Evolutionary conservation across 352 stramenopile genomes (phyloP).

Genomic region (Blastocystis sp.): DNA sequence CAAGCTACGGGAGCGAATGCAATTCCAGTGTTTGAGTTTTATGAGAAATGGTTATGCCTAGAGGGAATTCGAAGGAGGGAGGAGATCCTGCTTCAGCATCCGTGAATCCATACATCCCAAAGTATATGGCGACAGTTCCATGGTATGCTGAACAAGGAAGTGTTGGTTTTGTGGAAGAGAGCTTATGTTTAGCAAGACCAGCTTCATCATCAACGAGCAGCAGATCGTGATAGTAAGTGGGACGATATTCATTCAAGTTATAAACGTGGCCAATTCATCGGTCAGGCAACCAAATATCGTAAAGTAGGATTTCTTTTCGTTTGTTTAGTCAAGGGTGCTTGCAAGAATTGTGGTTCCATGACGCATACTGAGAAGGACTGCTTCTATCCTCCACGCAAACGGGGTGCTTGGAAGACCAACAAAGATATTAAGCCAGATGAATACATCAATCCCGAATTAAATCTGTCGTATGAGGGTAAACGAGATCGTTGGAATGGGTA

Average conservation of each 20-base stretch:
- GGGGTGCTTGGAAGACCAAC: constrained; percentile 81
- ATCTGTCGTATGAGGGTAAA: constrained; percentile 89
- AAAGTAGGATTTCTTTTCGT: constrained; percentile 9
- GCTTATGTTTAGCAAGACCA: constrained; percentile 32
- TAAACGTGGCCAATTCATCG: constrained; percentile 48
- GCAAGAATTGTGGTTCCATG: constrained; percentile 85
- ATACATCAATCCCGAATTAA: constrained; percentile 78
- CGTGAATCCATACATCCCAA: constrained; percentile 92
- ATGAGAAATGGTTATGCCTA: neutral
- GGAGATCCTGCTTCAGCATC: neutral
- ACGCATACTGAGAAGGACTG: constrained; percentile 83
- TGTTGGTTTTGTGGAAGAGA: constrained; percentile 67
- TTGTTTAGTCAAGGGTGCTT: constrained; percentile 70
- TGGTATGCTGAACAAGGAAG: constrained; percentile 88
- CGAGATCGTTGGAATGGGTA: constrained; percentile 92
- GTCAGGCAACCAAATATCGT: constrained; percentile 62
- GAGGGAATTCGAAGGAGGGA: constrained; percentile 12
- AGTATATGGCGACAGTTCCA: constrained; percentile 96
- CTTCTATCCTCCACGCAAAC: constrained; percentile 81
- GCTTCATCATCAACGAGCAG: constrained; percentile 63
- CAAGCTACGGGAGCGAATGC: neutral
- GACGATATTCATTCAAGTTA: constrained; percentile 63
- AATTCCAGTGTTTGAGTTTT: neutral
- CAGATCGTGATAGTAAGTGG: constrained; percentile 63
- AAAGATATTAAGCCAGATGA: constrained; percentile 78